Base-by-base conservation (phyloP, 106 monocot genomes). In the Alisma plantagoaquatica region DNA sequence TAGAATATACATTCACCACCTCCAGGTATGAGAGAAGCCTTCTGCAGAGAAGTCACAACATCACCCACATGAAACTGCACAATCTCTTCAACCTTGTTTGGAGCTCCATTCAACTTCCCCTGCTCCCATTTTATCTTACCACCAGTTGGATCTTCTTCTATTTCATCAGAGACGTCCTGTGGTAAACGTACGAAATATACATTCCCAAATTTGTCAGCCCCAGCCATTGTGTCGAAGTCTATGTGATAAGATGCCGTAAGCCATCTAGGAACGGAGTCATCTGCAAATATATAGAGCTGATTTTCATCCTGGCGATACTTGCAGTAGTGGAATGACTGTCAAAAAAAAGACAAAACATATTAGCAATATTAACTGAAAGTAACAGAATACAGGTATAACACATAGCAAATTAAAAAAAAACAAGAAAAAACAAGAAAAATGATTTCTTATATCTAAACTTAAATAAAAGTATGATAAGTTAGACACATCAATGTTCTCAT, bases 321-420 rank as follows among this genome's bases (percentile, higher is more conserved):
- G 88, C 96, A 96, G 62, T 88, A 98, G 49, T 89, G 96, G 52
- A 98, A 98, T 29, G 96, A 98, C 96, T 98, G 81, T 65, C 70
- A 62, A 26, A 25, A 42, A 27, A 60, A 49, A 31, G 54, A 27
- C 28, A 60, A 28, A 43, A 56, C 6, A 29, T 32, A n/a, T 29
- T 19, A n/a, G n/a, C 35, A 38, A 38, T 38, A 14, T 38, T 38
- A 38, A 38, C 35, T 6, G 19, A 23, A 14, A 57, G 65, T 20
- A 70, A 41, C 25, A 63, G 28, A 14, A 38, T 7, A 38, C 9
- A 47, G 46, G 46, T 11, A 19, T 1, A 47, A 15, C 20, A 7
- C 46, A 47, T 7, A n/a, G 46, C 46, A 11, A 7, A 47, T 21
- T 19, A 7, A 14, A 6, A 38, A 38, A 38, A n/a, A n/a, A n/a